These are phyloP conservation scores for Aspergillus viridinutans DNA, from an alignment of 2,329 filamentous ascomycete species.

Conservation along the genomic window DNA sequence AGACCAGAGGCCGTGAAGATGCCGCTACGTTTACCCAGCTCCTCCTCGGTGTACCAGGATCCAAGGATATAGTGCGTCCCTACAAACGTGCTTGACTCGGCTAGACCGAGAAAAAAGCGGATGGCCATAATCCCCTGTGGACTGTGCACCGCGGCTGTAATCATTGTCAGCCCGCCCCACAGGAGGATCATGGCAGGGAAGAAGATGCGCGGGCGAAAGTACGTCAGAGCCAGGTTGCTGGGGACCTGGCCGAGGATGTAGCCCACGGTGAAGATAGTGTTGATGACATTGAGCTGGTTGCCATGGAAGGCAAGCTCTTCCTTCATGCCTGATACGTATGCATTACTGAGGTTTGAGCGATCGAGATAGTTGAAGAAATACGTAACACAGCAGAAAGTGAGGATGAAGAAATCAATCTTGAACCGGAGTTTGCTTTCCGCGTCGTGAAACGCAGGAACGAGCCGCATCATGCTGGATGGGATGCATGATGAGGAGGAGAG, in stretches of 20 bases:
- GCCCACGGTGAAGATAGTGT: conserved; percentile 23
- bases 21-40: conserved; percentile 35
- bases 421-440: conserved; percentile 43
- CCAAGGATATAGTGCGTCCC: conserved; percentile 38
- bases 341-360: conserved; percentile 46
- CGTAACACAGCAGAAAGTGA: conserved; percentile 43
- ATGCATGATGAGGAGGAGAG: background rate
- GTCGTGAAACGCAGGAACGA: background rate
- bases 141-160: conserved; percentile 26
- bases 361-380: conserved; percentile 50
- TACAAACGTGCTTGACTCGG: conserved; percentile 29
- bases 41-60: conserved; percentile 42
- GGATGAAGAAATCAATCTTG: conserved; percentile 50
- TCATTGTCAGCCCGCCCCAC: conserved; percentile 32
- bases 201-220: conserved; percentile 23
- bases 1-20: conserved; percentile 34
- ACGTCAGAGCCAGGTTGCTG: conserved; percentile 21
- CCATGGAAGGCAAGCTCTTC: conserved; percentile 30
- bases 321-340: conserved; percentile 40
- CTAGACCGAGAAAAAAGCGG: conserved; percentile 36
- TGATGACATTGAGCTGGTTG: conserved; percentile 26
- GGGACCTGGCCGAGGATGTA: conserved; percentile 24
- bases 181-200: conserved; percentile 27
- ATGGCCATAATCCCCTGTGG: conserved; percentile 31
- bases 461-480: background rate